Conservation (phyloP, 2,329 filamentous ascomycete genomes). For the Aspergillus carbonarius region DNA sequence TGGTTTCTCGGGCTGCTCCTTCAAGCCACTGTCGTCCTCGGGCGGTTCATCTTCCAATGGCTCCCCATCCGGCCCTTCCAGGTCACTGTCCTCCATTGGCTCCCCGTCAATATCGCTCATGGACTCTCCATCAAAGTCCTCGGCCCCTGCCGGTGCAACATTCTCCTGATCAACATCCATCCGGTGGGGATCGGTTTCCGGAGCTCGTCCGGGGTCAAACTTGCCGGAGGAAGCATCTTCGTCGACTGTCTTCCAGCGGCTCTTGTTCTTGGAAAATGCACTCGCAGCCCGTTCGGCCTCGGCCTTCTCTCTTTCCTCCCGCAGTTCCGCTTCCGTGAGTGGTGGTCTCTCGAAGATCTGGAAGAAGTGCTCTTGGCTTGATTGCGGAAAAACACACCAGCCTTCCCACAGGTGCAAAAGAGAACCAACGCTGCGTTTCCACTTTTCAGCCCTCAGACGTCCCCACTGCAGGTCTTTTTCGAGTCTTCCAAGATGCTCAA, state of each 20-base stretch:
- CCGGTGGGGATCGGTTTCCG: conserved; percentile 27
- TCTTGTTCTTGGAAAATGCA: conserved; percentile 43
- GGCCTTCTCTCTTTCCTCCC: conserved; percentile 44
- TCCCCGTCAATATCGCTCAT: conserved; percentile 47
- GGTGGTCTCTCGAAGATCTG: conserved; percentile 71
- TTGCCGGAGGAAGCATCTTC: conserved; percentile 38
- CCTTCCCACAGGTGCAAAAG: conserved; percentile 69
- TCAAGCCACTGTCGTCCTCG: conserved; percentile 28
- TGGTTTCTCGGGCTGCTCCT: conserved; percentile 20
- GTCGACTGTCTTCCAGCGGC: conserved; percentile 48
- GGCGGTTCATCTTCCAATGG: conserved; percentile 46
- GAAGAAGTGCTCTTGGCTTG: conserved; percentile 70
- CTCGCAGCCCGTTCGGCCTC: conserved; percentile 40
- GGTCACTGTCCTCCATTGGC: conserved; percentile 50
- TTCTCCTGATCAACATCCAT: conserved; percentile 35
- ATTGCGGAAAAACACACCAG: conserved; percentile 67
- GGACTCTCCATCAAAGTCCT: conserved; percentile 39
- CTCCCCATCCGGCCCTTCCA: conserved; percentile 52
- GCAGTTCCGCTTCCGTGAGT: conserved; percentile 47
- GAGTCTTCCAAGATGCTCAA: conserved; percentile 72
- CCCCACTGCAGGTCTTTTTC: conserved; percentile 76
- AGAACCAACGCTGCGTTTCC: conserved; percentile 71
- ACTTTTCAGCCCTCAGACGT: conserved; percentile 76
- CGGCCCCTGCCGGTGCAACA: conserved; percentile 44
- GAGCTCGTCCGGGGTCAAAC: conserved; percentile 28